Evolutionary conservation across 2,329 filamentous ascomycete species (phyloP).

Genomic region (Laburnicola sp.): DNA sequence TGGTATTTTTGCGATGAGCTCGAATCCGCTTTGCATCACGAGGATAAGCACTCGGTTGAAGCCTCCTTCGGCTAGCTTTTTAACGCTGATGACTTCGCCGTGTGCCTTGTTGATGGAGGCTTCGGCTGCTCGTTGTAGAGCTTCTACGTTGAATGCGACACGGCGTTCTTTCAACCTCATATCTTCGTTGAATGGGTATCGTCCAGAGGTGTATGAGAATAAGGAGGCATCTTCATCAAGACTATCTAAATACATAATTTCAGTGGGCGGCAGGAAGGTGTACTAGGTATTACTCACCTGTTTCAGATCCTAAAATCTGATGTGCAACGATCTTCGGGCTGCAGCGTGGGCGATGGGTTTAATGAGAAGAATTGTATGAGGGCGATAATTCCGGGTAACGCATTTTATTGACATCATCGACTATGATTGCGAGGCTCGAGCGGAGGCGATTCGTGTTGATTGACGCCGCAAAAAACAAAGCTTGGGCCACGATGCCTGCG

Average conservation of each 20-base stretch:
- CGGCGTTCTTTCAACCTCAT: slow-evolving; percentile 16
- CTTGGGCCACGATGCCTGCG: too few species aligned
- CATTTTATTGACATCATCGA: slow-evolving; percentile 12
- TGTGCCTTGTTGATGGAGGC: slow-evolving; percentile 14
- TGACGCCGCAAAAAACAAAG: too few species aligned
- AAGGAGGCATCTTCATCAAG: slow-evolving; percentile 9
- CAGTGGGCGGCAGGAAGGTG: slow-evolving; percentile 9
- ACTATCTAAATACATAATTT: slow-evolving; percentile 7
- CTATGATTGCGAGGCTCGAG: slow-evolving; percentile 5
- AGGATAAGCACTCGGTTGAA: slow-evolving; percentile 20
- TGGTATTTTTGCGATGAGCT: slow-evolving; percentile 20
- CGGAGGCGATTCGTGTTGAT: slow-evolving; percentile 1
- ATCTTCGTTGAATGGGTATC: slow-evolving; percentile 17
- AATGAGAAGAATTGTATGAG: slow-evolving; percentile 5
- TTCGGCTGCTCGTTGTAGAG: slow-evolving; percentile 15
- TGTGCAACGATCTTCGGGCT: slow-evolving; percentile 10
- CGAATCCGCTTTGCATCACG: slow-evolving; percentile 18
- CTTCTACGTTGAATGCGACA: slow-evolving; percentile 17
- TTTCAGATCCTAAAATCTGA: slow-evolving; percentile 12
- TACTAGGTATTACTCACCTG: slow-evolving; percentile 7
- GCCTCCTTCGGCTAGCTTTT: slow-evolving; percentile 22
- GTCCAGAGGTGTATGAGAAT: slow-evolving; percentile 18
- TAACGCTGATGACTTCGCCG: slow-evolving; percentile 14
- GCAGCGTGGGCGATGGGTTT: slow-evolving; percentile 1
- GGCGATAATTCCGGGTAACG: slow-evolving; percentile 8